These are phyloP conservation scores for Pulveroboletus sp. DNA, from an alignment of 768 basidiomycete species.

Conservation along the genomic window DNA sequence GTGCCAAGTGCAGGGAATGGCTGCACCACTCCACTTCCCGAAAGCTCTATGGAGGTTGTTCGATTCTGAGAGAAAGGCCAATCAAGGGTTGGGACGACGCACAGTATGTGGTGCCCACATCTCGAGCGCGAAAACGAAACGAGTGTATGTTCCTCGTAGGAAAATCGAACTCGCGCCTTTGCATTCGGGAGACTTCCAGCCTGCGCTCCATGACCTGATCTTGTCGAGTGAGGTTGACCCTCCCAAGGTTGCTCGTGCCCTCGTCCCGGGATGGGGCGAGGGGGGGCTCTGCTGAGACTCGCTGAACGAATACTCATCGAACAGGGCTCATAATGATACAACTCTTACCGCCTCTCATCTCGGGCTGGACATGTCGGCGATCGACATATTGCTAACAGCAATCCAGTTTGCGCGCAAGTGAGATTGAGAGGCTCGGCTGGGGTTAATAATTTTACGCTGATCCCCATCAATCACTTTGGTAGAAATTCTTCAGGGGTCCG, in stretches of 20 bases:
- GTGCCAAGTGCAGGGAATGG: no score
- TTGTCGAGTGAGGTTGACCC: conserved; percentile 41
- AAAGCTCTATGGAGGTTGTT: conserved; percentile 1
- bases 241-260: conserved; percentile 39
- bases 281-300: conserved; percentile 13
- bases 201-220: conserved; percentile 49
- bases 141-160: conserved; percentile 29
- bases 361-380: conserved; percentile 11
- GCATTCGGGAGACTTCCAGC: conserved; percentile 54
- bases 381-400: not conserved
- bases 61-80: conserved; percentile 10
- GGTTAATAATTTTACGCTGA: not conserved
- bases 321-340: conserved; percentile 22
- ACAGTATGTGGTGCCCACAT: conserved; percentile 5
- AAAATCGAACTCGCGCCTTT: conserved; percentile 53
- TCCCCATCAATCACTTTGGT: not conserved
- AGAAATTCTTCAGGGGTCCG: not conserved
- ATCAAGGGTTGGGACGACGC: conserved; percentile 18
- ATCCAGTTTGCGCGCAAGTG: conserved; percentile 18
- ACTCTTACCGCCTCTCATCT: conserved; percentile 13
- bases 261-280: conserved; percentile 58
- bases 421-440: not conserved
- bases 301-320: not conserved
- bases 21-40: not conserved
- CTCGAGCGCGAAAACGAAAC: not conserved